Conservation (phyloP, 805 yeast species). For the Candida andamanensis region DNA sequence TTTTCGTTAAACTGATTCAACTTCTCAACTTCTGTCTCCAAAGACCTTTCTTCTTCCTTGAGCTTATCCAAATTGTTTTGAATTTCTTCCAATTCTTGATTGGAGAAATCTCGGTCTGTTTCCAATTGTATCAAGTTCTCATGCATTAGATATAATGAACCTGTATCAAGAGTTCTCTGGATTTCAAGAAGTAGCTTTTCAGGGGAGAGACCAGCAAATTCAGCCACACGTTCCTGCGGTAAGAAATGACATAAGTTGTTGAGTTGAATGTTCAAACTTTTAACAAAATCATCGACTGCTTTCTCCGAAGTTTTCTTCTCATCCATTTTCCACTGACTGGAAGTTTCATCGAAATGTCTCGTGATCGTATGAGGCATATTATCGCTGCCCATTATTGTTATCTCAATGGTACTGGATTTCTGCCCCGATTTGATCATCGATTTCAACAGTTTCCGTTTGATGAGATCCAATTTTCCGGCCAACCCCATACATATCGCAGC, state of each 20-base stretch:
- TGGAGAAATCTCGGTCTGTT: slow-evolving; percentile 23
- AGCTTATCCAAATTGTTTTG: slow-evolving; percentile 28
- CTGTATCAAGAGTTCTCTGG: slow-evolving; percentile 69
- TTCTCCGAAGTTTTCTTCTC: slow-evolving; percentile 35
- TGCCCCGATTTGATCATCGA: slow-evolving; percentile 73
- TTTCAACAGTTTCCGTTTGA: slow-evolving; percentile 63
- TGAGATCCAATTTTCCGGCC: slow-evolving; percentile 68
- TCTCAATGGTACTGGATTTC: slow-evolving; percentile 34
- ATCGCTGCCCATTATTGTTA: slow-evolving; percentile 41
- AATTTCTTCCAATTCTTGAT: slow-evolving; percentile 21
- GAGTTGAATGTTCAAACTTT: slow-evolving; percentile 66
- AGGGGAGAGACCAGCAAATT: slow-evolving; percentile 78
- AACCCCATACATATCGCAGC: slow-evolving; percentile 89
- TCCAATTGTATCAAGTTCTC: slow-evolving; percentile 52
- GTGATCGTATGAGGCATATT: slow-evolving; percentile 34
- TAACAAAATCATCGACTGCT: slow-evolving; percentile 41
- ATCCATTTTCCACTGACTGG: slow-evolving; percentile 52
- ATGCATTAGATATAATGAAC: slow-evolving; percentile 54
- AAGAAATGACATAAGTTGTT: slow-evolving; percentile 91
- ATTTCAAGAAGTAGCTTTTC: slow-evolving; percentile 72
- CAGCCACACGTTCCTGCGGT: slow-evolving; percentile 93
- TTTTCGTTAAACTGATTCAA: slow-evolving; percentile 44
- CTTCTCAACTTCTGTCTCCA: slow-evolving; percentile 44
- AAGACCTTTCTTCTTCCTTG: slow-evolving; percentile 28
- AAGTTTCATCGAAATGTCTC: slow-evolving; percentile 42